Base-by-base conservation (phyloP, 2,329 filamentous ascomycete species). In the Parastagonospora avenae region DNA sequence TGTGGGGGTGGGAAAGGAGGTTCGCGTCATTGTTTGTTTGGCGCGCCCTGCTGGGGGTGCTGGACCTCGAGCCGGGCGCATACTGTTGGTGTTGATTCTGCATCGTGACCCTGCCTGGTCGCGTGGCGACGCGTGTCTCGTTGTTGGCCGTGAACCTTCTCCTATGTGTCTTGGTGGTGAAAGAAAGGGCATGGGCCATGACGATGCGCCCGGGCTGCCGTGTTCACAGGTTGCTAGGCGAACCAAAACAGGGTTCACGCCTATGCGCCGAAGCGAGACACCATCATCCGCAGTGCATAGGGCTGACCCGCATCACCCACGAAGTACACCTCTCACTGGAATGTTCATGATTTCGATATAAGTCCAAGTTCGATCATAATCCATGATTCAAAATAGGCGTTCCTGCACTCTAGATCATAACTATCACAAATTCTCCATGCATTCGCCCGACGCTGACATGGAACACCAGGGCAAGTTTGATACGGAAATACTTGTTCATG, bases 21-120 rank as follows among this genome's bases (percentile, higher is more conserved):
- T 54, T 64, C 55, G 64, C 59, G 59, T 73, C 65, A 53, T 66
- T 71, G 65, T 70, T 73, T 72, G 63, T 71, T 68, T 67, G 63
- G 51, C 54, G 62, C 43, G 56, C 50, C 33, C 43, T 41, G 43
- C 56, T 46, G 14, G 59, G 54, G 14, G 45, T 59, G 43, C 32
- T 40, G 31, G 43, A 44, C 39, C 56, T 46, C 33, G 54, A 43
- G 31, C 48, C 50, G 19, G 53, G 40, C 46, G 48, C 47, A n/a
- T 50, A 42, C 29, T 50, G 47, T 10, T 36, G 57, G 33, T 55
- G 50, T 8, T 59, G 58, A 47, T 51, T 65, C 48, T 66, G 62
- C 68, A 71, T 71, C 31, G 40, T 57, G 55, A 59, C 63, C 43
- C 48, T 54, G 49, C 56, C 49, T 52, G 52, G 52, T 60, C 62